These are phyloP conservation scores for Nemania sp. DNA, from an alignment of 2,329 filamentous ascomycete species.

Conservation along the genomic window DNA sequence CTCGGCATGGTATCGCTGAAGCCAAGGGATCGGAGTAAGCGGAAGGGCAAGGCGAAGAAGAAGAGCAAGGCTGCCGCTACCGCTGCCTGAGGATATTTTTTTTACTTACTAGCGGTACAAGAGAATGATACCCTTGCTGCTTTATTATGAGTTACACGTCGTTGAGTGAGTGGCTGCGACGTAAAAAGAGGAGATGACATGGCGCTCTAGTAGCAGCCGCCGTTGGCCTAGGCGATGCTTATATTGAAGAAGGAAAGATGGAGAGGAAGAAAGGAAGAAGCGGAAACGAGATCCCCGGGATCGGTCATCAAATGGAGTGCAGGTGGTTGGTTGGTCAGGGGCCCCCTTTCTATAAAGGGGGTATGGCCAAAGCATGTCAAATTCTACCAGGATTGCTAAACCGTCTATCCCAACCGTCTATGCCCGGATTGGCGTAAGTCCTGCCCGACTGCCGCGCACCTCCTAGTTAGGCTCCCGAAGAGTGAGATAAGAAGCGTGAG, in stretches of 20 bases:
- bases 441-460: not conserved
- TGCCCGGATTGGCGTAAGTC: not conserved
- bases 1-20: constrained; percentile 88
- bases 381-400: not conserved
- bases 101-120: not conserved
- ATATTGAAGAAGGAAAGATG: not conserved
- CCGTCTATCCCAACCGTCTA: not conserved
- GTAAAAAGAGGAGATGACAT: not conserved
- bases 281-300: not conserved
- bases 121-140: not conserved
- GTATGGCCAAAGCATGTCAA: constrained; percentile 6
- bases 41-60: constrained; percentile 81
- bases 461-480: not conserved
- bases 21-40: constrained; percentile 91
- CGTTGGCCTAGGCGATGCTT: not conserved
- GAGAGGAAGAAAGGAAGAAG: not conserved
- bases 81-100: constrained; percentile 20
- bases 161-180: not conserved
- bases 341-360: not conserved
- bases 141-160: not conserved
- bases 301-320: not conserved
- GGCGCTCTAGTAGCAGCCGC: not conserved
- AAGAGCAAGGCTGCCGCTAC: constrained; percentile 66
- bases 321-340: not conserved
- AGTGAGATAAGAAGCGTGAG: not conserved